Evolutionary conservation across 1,139 yeast genomes (phyloP).

Genomic region (Saccharomyces pastorianus): DNA sequence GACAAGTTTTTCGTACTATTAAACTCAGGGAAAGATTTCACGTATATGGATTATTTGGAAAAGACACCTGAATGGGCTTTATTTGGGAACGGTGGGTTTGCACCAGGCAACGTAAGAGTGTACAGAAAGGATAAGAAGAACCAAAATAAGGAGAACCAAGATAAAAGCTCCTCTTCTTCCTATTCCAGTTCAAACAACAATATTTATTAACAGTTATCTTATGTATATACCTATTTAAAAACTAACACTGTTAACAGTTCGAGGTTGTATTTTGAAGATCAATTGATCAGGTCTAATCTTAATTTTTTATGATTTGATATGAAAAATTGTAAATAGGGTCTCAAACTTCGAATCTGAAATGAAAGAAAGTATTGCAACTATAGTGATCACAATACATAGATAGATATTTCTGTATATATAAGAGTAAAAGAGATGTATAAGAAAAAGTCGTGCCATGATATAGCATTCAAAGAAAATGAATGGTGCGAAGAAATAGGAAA

Average conservation of each 20-base stretch:
- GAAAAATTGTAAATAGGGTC: background rate
- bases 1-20: conserved; percentile 65
- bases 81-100: conserved; percentile 90
- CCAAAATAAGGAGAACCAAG: conserved; percentile 1
- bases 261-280: no score
- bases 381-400: no score
- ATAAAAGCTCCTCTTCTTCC: background rate
- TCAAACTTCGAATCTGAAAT: no score
- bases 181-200: background rate
- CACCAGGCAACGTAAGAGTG: conserved; percentile 69
- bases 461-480: conserved; percentile 18
- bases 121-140: conserved; percentile 56
- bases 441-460: background rate
- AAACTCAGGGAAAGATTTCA: conserved; percentile 55
- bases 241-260: no score
- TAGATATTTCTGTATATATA: background rate
- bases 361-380: no score
- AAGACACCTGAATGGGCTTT: conserved; percentile 88
- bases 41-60: conserved; percentile 69
- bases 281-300: no score
- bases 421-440: background rate
- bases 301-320: background rate
- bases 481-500: conserved; percentile 14
- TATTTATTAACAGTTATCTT: background rate
- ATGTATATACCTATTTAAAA: background rate